Conservation (phyloP, 2,329 filamentous ascomycete species). For the Penicillium vulpinum region DNA sequence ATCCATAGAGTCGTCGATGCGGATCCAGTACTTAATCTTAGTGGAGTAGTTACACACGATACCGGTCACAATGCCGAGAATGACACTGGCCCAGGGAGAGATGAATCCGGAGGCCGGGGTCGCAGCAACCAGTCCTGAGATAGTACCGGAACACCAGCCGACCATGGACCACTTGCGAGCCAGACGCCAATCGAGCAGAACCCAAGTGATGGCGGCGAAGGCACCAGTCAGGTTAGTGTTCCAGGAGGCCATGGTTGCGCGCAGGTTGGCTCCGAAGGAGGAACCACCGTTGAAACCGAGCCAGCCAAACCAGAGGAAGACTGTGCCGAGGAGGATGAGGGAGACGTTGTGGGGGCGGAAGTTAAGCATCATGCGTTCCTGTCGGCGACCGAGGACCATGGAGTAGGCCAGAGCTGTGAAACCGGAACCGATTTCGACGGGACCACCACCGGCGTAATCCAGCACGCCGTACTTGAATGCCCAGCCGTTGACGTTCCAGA, state of each 20-base stretch:
- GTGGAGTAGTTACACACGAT: constrained; percentile 80
- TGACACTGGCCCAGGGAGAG: constrained; percentile 63
- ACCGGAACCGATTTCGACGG: constrained; percentile 95
- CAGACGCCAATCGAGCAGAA: constrained; percentile 90
- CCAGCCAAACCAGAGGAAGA: constrained; percentile 98
- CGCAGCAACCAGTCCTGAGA: constrained; percentile 83
- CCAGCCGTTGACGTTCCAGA: constrained; percentile 95
- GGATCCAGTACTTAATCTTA: constrained; percentile 76
- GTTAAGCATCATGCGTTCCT: constrained; percentile 99
- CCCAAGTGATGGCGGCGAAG: constrained; percentile 91
- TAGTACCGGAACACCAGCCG: constrained; percentile 86
- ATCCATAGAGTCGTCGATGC: constrained; percentile 84
- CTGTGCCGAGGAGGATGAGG: constrained; percentile 89
- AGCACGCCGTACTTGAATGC: constrained; percentile 85
- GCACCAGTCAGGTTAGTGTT: constrained; percentile 93
- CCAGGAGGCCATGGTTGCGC: constrained; percentile 96
- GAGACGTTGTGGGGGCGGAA: constrained; percentile 99
- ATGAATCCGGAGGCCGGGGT: constrained; percentile 82
- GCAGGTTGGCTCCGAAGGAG: constrained; percentile 87
- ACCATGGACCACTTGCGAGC: constrained; percentile 94
- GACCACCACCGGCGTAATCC: constrained; percentile 94
- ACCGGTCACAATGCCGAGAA: constrained; percentile 62
- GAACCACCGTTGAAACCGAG: constrained; percentile 98
- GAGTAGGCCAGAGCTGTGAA: constrained; percentile 93
- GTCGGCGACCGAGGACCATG: constrained; percentile 89